phyloP scores from a whole-genome alignment of 116 monocot genomes.

The Dioscorea cayenensis region DNA sequence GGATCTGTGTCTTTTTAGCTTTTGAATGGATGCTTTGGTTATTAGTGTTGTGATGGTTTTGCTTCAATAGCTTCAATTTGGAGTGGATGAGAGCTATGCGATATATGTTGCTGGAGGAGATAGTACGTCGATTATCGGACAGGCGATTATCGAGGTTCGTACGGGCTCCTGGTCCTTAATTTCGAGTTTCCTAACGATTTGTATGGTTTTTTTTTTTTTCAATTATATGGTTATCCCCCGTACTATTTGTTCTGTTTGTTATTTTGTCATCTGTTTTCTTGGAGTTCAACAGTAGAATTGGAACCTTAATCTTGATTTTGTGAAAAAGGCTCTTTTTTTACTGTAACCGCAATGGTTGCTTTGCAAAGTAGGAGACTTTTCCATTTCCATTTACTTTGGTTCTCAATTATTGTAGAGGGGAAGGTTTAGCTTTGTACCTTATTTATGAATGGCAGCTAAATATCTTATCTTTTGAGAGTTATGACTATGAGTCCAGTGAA shows the following conservation, averaged over 20 bases:
- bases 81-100: constrained; percentile 89
- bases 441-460: not conserved
- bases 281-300: too few relatives aligned
- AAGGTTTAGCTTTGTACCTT: not conserved
- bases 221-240: not conserved
- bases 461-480: not conserved
- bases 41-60: too few relatives aligned
- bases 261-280: not conserved
- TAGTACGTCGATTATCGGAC: constrained; percentile 44
- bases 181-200: not conserved
- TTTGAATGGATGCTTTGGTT: constrained; percentile 1
- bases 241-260: not conserved
- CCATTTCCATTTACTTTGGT: not conserved
- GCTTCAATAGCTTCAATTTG: constrained; percentile 56
- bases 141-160: constrained; percentile 68
- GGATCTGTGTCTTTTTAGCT: not conserved
- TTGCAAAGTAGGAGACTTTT: too few relatives aligned
- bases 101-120: constrained; percentile 37
- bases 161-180: not conserved
- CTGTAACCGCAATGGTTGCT: too few relatives aligned
- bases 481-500: too few relatives aligned
- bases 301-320: too few relatives aligned
- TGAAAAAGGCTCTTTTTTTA: too few relatives aligned
- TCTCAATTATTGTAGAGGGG: not conserved
- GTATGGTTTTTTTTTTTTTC: not conserved